Percentiles rank a stretch among this genome's conserved stretches.
Conservation (phyloP, 2,329 filamentous ascomycete species). For the Zalaria sp. region DNA sequence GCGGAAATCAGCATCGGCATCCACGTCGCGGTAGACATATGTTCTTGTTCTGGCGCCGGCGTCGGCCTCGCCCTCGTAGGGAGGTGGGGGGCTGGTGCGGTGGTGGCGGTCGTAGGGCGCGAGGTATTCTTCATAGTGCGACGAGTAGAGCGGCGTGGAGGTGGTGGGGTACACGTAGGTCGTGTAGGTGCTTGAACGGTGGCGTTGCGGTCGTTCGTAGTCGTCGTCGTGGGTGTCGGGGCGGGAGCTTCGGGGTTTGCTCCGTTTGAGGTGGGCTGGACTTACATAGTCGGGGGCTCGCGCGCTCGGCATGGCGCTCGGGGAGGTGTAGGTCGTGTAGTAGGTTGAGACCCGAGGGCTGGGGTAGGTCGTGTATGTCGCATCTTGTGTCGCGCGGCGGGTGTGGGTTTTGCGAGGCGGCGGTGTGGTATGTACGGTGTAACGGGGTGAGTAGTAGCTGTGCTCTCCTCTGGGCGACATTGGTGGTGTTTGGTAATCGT, state of each 20-base stretch:
- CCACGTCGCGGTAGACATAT: conserved; percentile 33
- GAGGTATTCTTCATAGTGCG: conserved; percentile 26
- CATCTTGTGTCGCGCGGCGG: conserved; percentile 41
- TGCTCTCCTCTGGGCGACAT: conserved; percentile 27
- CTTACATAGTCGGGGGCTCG: conserved; percentile 46
- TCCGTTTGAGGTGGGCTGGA: conserved; percentile 36
- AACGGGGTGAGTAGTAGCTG: conserved; percentile 39
- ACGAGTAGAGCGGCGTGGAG: conserved; percentile 43
- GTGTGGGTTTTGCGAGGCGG: conserved; percentile 38
- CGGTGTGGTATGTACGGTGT: conserved; percentile 33
- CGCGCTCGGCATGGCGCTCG: conserved; percentile 22
- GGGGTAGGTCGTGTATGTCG: conserved; percentile 21
- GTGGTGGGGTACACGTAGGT: conserved; percentile 40
- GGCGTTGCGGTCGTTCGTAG: conserved; percentile 7
- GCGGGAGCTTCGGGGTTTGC: conserved; percentile 22
- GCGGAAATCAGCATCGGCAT: conserved; percentile 35
- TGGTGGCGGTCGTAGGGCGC: conserved; percentile 25
- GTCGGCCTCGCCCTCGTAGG: conserved; percentile 29
- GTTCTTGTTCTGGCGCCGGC: too few relatives aligned
- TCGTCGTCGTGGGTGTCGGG: conserved; percentile 13
- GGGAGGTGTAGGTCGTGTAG: conserved; percentile 27
- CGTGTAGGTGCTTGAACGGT: conserved; percentile 22
- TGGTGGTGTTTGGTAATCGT: conserved; percentile 34
- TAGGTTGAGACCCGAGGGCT: conserved; percentile 24
- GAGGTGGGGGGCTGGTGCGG: conserved; percentile 25